phyloP scores from a whole-genome alignment of 2,329 filamentous ascomycete genomes.

The Venturia aucupariae region DNA sequence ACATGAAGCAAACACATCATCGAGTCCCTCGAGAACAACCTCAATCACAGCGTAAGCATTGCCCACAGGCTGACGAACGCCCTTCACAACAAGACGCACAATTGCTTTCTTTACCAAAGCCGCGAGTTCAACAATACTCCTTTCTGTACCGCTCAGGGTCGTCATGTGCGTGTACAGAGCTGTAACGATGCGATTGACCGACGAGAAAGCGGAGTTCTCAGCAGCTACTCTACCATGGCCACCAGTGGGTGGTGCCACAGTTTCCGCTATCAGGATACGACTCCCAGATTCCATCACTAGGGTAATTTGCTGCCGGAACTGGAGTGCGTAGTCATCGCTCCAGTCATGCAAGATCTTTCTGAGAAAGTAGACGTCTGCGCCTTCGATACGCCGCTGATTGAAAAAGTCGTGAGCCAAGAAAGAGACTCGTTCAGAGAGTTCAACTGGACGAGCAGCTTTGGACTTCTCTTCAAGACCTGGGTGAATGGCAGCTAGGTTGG shows the following conservation, averaged over 20 bases:
- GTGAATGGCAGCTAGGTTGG: conserved; percentile 15
- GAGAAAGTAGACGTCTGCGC: conserved; percentile 26
- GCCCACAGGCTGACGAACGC: conserved; percentile 5
- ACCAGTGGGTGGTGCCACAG: conserved; percentile 23
- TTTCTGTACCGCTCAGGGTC: conserved; percentile 10
- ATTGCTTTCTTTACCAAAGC: conserved; percentile 14
- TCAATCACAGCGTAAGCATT: conserved; percentile 13
- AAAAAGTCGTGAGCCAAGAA: conserved; percentile 28
- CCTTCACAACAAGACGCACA: conserved; percentile 7
- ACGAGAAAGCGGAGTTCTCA: background rate
- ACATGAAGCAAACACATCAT: background rate
- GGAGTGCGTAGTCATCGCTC: conserved; percentile 22
- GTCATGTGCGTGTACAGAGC: conserved; percentile 16
- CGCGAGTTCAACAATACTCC: conserved; percentile 15
- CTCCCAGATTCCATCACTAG: conserved; percentile 22
- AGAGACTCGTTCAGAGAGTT: conserved; percentile 9
- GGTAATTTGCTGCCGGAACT: conserved; percentile 22
- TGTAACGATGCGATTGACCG: background rate
- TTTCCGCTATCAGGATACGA: conserved; percentile 25
- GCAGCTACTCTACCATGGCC: conserved; percentile 19
- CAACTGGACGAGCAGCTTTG: background rate
- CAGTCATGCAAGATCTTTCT: conserved; percentile 28
- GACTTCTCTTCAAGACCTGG: background rate
- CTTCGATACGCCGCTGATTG: conserved; percentile 21
- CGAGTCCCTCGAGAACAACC: conserved; percentile 2